These are phyloP conservation scores for Berberis vulgaris DNA, from an alignment of 164 flowering plant species.

Conservation along the genomic window DNA sequence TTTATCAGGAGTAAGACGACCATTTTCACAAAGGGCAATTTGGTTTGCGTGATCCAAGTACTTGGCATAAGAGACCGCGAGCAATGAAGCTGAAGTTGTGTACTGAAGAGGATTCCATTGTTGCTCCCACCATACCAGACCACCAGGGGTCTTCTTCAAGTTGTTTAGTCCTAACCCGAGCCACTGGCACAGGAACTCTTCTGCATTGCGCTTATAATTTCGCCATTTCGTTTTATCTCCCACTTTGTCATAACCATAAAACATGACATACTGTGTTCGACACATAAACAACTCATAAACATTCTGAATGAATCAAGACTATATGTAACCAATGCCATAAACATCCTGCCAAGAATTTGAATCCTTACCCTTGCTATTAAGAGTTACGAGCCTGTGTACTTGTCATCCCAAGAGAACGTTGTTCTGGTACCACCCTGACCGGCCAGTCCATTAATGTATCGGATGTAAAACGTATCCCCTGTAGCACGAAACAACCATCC, in stretches of 20 bases:
- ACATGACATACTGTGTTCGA: background rate
- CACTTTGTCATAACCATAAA: too few species aligned
- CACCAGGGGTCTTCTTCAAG: slow-evolving; percentile 30
- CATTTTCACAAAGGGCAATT: slow-evolving; percentile 25
- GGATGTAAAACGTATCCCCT: slow-evolving; percentile 13
- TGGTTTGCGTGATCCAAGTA: slow-evolving; percentile 10
- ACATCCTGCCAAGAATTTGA: background rate
- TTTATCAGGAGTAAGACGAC: slow-evolving; percentile 16
- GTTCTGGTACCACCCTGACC: slow-evolving; percentile 21
- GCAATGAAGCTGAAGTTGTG: slow-evolving; percentile 25
- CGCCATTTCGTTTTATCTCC: background rate
- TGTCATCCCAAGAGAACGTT: slow-evolving; percentile 47
- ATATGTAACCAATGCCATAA: background rate
- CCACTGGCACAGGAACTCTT: slow-evolving; percentile 39
- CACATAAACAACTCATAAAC: background rate
- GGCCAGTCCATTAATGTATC: slow-evolving; percentile 9
- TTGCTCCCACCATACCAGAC: slow-evolving; percentile 27
- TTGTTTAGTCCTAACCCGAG: slow-evolving; percentile 35
- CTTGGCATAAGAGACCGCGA: slow-evolving; percentile 26
- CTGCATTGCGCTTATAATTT: slow-evolving; percentile 22
- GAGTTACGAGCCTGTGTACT: slow-evolving; percentile 36
- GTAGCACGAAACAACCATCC: slow-evolving; percentile 45
- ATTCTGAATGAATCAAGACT: too few species aligned
- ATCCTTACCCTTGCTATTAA: slow-evolving; percentile 29
- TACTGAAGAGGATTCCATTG: slow-evolving; percentile 39